Evolutionary conservation across 1,284 basidiomycete genomes (phyloP), one percentile per base, ranked within the genome.

Genomic region (Earliella scabrosa): DNA sequence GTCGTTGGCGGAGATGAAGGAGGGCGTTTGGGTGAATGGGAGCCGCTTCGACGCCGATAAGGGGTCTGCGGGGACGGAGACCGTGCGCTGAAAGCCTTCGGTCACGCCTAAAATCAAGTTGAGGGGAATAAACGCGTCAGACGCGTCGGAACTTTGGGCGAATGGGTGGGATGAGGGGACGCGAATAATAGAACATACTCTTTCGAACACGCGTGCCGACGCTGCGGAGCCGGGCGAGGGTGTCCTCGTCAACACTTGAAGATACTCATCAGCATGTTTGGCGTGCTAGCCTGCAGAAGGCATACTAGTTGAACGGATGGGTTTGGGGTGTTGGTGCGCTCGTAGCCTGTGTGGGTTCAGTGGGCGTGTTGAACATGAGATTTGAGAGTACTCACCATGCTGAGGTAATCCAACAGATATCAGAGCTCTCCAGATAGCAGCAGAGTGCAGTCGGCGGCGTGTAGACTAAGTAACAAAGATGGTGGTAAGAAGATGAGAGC

Each of bases 1-100:
- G 41, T 67, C 65, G 38, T 63, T 63, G 20, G 63, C 57, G 32
- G 65, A 67, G 29, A 57, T 58, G 60, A 67, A 67, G n/a, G 63
- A 61, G 31, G 60, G 60, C 4, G 65, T 63, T 14, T 63, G 54
- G 43, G 63, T 67, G 58, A 67, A 67, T 1, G 65, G 65, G 21
- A 67, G 62, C 26, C 56, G 58, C 11, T 56, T 57, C 36, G 48
- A 58, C 34, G 50, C 48, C n/a, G 43, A 45, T 24, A 50, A 52
- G 35, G 59, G 53, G 46, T 61, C 60, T 16, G 56, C 54, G 18
- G 65, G 61, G 45, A 63, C 54, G 26, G 62, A 63, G n/a, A 59
- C 61, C n/a, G 61, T 59, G 32, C 61, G 54, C 21, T 63, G 52
- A 55, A 65, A 67, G 50, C 63, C 65, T 27, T 67, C 65, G 23